Base-by-base conservation (phyloP, 2,329 filamentous ascomycete species). In the Scedosporium boydii region DNA sequence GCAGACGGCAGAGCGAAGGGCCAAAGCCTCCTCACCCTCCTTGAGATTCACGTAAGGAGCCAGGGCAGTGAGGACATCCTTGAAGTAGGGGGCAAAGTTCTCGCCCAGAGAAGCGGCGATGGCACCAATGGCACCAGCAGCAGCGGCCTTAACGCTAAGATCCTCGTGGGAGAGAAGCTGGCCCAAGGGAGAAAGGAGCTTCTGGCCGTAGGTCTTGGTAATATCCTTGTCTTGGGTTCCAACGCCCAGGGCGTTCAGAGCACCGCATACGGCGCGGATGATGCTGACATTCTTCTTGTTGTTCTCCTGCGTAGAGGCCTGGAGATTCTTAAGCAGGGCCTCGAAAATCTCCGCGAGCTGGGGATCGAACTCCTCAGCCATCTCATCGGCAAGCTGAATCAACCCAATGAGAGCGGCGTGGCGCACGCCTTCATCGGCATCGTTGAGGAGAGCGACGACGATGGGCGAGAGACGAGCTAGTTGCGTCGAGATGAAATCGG, bases 401-500 rank as follows among this genome's bases (percentile, higher is more conserved):
- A 97, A 86, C 63, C 91, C 89, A 66, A 96, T 89, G 56, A 98
- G 81, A 23, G 95, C 88, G 59, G 93, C 91, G 73, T 92, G 89
- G 64, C 95, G 87, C 63, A 99, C 95, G 69, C 87, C 87, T 68
- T 86, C 82, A 67, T 96, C 90, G n/a, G 84, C 80, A 72, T 99
- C 95, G 71, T 91, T 83, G 46, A 99, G 85, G 7, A 98, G 83
- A 70, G 86, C 87, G 63, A 97, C 82, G 64, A 98, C 87, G 68
- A 90, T 82, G 58, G 95, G 95, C 73, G 98, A 85, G 67, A 98
- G 89, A 67, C 88, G 84, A 70, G 88, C 83, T 65, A 98, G 85
- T 76, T 99, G 95, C 21, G 93, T 96, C 66, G 91, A 91, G 71
- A 98, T 92, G 76, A 98, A 99, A 75, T 99, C 95, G 16, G 95